Percentiles rank a stretch among this genome's conserved stretches.
Evolutionary conservation across 2,329 filamentous ascomycete species (phyloP).

Genomic region (Colletotrichum godetiae): DNA sequence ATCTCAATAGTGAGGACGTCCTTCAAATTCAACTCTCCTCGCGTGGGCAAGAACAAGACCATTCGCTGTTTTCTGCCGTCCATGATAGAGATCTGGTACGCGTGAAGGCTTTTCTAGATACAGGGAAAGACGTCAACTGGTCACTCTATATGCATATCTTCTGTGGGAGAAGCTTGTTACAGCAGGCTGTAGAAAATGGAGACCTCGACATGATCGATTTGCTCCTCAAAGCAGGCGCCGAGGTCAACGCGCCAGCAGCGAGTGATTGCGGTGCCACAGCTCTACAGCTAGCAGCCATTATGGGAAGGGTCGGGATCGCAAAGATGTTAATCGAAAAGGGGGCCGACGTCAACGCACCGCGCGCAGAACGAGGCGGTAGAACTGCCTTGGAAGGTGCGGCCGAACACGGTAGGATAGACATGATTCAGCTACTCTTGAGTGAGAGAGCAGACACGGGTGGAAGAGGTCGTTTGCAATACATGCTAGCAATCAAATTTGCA

Average conservation of each 20-base stretch:
- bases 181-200: neutral
- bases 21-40: neutral
- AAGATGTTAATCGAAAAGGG: neutral
- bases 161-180: neutral
- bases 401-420: slow-evolving; percentile 3
- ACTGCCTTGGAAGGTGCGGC: slow-evolving; percentile 17
- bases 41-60: neutral
- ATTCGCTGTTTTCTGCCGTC: neutral
- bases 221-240: neutral
- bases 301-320: neutral
- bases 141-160: accelerated
- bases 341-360: neutral
- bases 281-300: neutral
- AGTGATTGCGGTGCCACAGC: accelerated
- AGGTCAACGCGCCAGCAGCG: neutral
- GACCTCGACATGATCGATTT: neutral
- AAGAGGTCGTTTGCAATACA: neutral
- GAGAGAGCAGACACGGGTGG: neutral
- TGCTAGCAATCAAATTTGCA: slow-evolving; percentile 7
- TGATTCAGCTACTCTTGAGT: neutral
- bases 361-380: neutral
- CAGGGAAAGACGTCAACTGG: neutral
- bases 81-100: accelerated
- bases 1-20: too few species aligned
- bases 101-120: neutral